Percentiles rank a stretch among this genome's conserved stretches.
Evolutionary conservation across 1,139 yeast genomes (phyloP).

Genomic region (Hanseniaspora sp.): DNA sequence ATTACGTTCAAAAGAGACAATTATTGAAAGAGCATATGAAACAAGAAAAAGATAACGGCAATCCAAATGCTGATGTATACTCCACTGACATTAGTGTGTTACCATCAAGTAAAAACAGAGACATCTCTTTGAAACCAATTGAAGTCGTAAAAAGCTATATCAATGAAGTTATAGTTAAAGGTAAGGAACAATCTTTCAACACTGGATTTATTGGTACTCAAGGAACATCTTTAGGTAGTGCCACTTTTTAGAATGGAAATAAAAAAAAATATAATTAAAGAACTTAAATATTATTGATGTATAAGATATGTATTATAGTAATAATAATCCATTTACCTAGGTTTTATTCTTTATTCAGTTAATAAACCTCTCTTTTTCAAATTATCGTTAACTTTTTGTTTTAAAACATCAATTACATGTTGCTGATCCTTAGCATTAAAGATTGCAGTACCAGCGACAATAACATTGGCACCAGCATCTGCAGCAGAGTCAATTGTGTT

Average conservation of each 20-base stretch:
- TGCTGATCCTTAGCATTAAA: slow-evolving; percentile 72
- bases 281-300: slow-evolving; percentile 22
- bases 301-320: too few relatives aligned
- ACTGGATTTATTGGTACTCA: slow-evolving; percentile 15
- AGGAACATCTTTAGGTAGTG: slow-evolving; percentile 14
- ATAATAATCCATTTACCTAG: too few relatives aligned
- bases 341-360: slow-evolving; percentile 24
- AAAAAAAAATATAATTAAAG: neutral
- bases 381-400: slow-evolving; percentile 43
- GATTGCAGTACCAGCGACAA: slow-evolving; percentile 94
- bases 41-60: slow-evolving; percentile 30
- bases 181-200: slow-evolving; percentile 6
- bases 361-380: slow-evolving; percentile 29
- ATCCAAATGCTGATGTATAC: slow-evolving; percentile 18
- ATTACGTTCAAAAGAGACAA: slow-evolving; percentile 51
- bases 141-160: slow-evolving; percentile 14
- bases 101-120: slow-evolving; percentile 10
- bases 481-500: slow-evolving; percentile 79
- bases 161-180: slow-evolving; percentile 9
- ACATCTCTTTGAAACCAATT: slow-evolving; percentile 15
- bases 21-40: slow-evolving; percentile 40
- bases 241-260: slow-evolving; percentile 7
- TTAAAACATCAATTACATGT: slow-evolving; percentile 57
- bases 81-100: slow-evolving; percentile 43
- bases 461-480: slow-evolving; percentile 90